phyloP scores from a whole-genome alignment of 2,329 filamentous ascomycete genomes.

The Pyrenochaeta sp. region DNA sequence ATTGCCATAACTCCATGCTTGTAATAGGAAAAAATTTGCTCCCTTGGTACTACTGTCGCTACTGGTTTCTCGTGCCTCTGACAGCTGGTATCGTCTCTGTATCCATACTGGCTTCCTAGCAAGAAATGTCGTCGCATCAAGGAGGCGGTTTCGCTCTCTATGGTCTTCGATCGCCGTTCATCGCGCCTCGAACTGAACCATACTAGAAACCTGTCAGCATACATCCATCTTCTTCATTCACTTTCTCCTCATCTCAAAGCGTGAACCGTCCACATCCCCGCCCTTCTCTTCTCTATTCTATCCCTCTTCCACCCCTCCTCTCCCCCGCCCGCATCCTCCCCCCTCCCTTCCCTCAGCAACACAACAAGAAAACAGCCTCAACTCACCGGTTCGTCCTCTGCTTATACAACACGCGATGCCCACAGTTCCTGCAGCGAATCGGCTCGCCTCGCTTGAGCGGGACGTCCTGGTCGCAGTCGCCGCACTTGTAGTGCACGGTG shows the following conservation, averaged over 20 bases:
- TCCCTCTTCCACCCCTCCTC: slow-evolving; percentile 1
- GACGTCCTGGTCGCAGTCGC: slow-evolving; percentile 83
- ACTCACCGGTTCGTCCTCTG: slow-evolving; percentile 93
- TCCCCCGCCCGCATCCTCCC: background rate
- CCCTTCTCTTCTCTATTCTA: background rate
- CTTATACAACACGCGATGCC: slow-evolving; percentile 95
- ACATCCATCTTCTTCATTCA: too few relatives aligned
- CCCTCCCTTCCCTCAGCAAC: background rate
- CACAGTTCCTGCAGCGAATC: slow-evolving; percentile 90
- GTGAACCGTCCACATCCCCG: background rate
- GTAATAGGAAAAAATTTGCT: background rate
- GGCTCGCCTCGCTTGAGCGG: slow-evolving; percentile 78
- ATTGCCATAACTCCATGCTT: slow-evolving; percentile 12
- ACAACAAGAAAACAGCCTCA: background rate
- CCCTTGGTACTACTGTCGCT: background rate
- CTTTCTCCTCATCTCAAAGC: too few relatives aligned
- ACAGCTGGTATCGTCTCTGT: background rate
- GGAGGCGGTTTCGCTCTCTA: too few relatives aligned
- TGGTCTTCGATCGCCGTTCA: slow-evolving; percentile 49
- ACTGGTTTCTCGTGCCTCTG: too few relatives aligned
- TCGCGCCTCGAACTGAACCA: slow-evolving; percentile 98
- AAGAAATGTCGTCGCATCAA: too few relatives aligned
- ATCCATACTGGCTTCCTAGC: too few relatives aligned
- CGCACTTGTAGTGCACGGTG: slow-evolving; percentile 67
- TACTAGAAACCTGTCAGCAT: slow-evolving; percentile 57